Conservation (phyloP, 768 basidiomycete species). For the Leccinum barrowsii region DNA sequence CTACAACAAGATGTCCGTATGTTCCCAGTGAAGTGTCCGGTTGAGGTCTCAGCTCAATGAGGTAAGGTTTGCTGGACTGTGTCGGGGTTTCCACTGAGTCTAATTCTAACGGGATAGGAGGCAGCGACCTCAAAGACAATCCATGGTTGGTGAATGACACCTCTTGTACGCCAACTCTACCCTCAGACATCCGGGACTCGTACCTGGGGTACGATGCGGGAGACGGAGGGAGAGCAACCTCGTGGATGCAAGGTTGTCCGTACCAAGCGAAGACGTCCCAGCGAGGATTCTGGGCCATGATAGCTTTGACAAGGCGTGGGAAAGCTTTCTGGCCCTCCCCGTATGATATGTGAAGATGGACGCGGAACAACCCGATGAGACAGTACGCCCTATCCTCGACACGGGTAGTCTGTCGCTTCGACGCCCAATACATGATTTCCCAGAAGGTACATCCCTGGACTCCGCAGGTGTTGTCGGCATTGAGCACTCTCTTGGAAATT, state of each 20-base stretch:
- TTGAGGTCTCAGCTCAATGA: not conserved
- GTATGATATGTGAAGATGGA: conserved; percentile 19
- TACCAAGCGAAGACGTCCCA: conserved; percentile 16
- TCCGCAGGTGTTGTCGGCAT: not conserved
- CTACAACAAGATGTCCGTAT: conserved; percentile 1
- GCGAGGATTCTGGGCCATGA: not conserved
- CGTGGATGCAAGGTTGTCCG: conserved; percentile 7
- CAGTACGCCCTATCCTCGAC: conserved; percentile 23
- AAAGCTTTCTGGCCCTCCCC: conserved; percentile 23
- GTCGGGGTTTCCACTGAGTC: not conserved
- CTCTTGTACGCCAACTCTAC: not conserved
- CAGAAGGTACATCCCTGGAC: not conserved
- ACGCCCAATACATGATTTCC: conserved; percentile 21
- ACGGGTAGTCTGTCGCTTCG: conserved; percentile 19
- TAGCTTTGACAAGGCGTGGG: conserved; percentile 9
- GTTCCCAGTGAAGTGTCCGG: not conserved
- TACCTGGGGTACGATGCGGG: conserved; percentile 12
- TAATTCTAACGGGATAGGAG: conserved; percentile 2
- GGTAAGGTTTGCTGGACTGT: not conserved
- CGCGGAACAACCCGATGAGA: conserved; percentile 16
- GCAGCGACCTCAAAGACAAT: conserved; percentile 2
- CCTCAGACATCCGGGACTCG: not conserved
- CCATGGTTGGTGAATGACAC: conserved; percentile 1
- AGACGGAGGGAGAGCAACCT: conserved; percentile 12
- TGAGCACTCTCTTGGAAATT: not conserved